These are phyloP conservation scores for Warburgia ugandensis DNA, from an alignment of 164 flowering plant species.

Conservation along the genomic window DNA sequence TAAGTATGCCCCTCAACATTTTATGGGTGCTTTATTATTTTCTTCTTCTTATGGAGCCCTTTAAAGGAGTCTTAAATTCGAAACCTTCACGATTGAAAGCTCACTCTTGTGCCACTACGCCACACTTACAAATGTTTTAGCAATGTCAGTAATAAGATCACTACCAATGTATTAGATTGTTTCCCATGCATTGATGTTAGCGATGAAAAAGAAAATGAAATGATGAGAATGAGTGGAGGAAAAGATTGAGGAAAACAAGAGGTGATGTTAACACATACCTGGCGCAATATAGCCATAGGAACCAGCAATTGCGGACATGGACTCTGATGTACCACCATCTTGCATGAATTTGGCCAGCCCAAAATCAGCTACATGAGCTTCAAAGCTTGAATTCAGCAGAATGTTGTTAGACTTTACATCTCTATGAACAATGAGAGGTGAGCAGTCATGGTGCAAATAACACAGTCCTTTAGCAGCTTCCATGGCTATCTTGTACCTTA, in stretches of 20 bases:
- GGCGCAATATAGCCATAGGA: slow-evolving; percentile 98
- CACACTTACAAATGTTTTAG: too few species aligned
- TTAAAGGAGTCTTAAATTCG: too few species aligned
- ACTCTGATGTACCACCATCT: slow-evolving; percentile 56
- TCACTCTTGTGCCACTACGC: too few species aligned
- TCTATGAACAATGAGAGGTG: slow-evolving; percentile 60
- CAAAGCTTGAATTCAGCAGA: slow-evolving; percentile 53
- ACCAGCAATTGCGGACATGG: slow-evolving; percentile 92
- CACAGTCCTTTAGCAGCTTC: slow-evolving; percentile 70
- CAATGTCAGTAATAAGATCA: too few species aligned
- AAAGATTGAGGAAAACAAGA: not conserved
- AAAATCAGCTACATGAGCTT: slow-evolving; percentile 87
- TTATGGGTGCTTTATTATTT: too few species aligned
- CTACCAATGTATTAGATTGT: too few species aligned
- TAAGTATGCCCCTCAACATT: too few species aligned
- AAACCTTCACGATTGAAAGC: too few species aligned
- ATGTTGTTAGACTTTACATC: slow-evolving; percentile 79
- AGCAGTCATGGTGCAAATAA: slow-evolving; percentile 72
- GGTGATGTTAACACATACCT: slow-evolving; percentile 29
- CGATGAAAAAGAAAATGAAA: not conserved
- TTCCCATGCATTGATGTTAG: too few species aligned
- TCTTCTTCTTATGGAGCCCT: too few species aligned
- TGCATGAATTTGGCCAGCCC: slow-evolving; percentile 78
- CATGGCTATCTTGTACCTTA: slow-evolving; percentile 56
- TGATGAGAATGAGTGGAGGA: too few species aligned